These are phyloP conservation scores for Ammopiptanthus mongolicus DNA, from an alignment of 306 rosid genomes.

Conservation along the genomic window DNA sequence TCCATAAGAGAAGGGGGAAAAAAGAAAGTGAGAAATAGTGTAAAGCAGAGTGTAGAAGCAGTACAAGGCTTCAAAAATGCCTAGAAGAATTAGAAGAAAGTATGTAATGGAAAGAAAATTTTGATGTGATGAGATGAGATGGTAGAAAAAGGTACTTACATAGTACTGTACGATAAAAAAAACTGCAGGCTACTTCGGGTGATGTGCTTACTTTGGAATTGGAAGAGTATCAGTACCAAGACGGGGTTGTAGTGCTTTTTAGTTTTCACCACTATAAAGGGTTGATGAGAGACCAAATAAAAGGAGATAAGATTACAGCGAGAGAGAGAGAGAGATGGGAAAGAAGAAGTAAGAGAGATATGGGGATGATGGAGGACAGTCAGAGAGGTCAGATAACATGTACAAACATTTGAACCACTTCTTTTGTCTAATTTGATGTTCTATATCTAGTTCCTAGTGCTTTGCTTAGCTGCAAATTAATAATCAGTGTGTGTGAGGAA, in stretches of 20 bases:
- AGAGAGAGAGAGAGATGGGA: conserved; percentile 29
- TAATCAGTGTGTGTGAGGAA: background rate
- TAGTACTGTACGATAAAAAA: conserved; percentile 22
- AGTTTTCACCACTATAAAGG: conserved; percentile 18
- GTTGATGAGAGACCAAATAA: conserved; percentile 16
- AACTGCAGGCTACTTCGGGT: conserved; percentile 23
- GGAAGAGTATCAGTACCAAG: conserved; percentile 15
- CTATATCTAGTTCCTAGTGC: background rate
- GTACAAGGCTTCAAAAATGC: conserved; percentile 22
- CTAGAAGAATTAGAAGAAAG: background rate
- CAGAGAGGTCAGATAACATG: conserved; percentile 25
- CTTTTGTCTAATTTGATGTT: conserved; percentile 35
- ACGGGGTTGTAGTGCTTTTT: background rate
- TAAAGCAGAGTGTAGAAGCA: background rate
- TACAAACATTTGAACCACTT: conserved; percentile 30
- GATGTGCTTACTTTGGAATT: conserved; percentile 6
- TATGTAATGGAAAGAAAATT: background rate
- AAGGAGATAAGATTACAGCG: conserved; percentile 33
- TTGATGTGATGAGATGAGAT: conserved; percentile 16
- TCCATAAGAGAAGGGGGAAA: background rate
- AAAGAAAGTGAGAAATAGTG: background rate
- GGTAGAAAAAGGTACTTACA: conserved; percentile 34
- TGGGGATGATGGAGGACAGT: conserved; percentile 35
- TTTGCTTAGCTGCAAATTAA: background rate
- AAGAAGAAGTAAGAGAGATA: conserved; percentile 5